Evolutionary conservation across 2,329 filamentous ascomycete genomes (phyloP), one percentile per base, ranked within the genome.

Genomic region (Tympanopsis confertula): DNA sequence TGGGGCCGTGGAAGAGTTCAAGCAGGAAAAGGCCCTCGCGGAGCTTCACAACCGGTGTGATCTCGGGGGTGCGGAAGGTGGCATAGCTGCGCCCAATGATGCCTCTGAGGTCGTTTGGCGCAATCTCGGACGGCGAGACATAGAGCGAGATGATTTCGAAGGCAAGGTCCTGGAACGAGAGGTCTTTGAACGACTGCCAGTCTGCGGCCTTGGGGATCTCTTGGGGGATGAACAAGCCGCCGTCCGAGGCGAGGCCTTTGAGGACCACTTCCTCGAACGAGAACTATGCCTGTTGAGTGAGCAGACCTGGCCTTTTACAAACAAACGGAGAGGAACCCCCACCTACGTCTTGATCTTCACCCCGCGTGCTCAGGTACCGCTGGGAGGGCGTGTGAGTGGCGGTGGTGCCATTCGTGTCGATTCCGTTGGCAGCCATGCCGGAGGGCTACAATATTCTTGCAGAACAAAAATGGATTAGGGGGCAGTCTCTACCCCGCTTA

Each of bases 1-100:
- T 96, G 4, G 88, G 91, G 1, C 91, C 91, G 57, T 96, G 89
- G 69, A 96, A 98, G 30, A 98, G 74, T 60, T 98, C 91, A 22
- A 98, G 74, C 39, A 95, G 68, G 55, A 94, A 78, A 30, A 95
- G 67, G 55, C 89, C 82, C 50, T 74, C 66, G 53, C 89, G 74
- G 38, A 95, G 68, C n/a, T 82, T 76, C 30, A 85, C 72, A 19
- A 91, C 62, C 0, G 91, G 91, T 0, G 86, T 87, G 32, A 86
- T 77, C 38, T 93, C 78, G 30, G 77, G 63, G 20, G 76, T 70
- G 47, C 88, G 82, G 66, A 98, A 98, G 5, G 87, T 94, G 17
- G 83, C 75, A 57, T 98, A 98, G 51, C 83, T 91, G 49, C 78
- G 75, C 47, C 78, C 66, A 57, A 96, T 84, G 54, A 98, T 87